A percentile compares a stretch with the other conserved stretches of the same genome.
These are phyloP conservation scores for Scorias spongiosa DNA, from an alignment of 2,329 filamentous ascomycete genomes.

Conservation along the genomic window DNA sequence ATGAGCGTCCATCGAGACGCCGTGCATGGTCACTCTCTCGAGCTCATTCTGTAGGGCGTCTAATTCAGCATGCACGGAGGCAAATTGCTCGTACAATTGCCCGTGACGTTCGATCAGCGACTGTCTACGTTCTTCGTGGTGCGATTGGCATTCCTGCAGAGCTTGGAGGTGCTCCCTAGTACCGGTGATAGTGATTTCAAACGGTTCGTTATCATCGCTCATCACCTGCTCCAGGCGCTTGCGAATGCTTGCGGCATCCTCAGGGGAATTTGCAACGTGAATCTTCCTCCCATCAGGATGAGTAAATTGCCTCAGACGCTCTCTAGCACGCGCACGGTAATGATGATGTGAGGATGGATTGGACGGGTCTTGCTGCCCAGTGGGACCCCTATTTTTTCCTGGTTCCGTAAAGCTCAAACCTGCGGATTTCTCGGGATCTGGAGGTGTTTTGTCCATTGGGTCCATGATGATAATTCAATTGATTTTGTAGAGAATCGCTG, in stretches of 20 bases:
- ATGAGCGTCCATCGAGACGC: slow-evolving; percentile 42
- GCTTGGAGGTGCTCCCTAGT: slow-evolving; percentile 36
- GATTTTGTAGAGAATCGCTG: too few species aligned
- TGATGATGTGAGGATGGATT: background rate
- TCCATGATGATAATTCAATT: background rate
- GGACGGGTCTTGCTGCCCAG: too few species aligned
- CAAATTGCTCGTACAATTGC: slow-evolving; percentile 40
- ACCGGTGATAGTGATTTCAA: slow-evolving; percentile 45
- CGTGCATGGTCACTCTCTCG: slow-evolving; percentile 38
- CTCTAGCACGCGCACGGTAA: slow-evolving; percentile 12
- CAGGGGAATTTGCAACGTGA: slow-evolving; percentile 40
- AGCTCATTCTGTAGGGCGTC: slow-evolving; percentile 38
- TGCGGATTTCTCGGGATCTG: background rate
- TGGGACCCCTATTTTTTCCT: background rate
- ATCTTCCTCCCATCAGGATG: slow-evolving; percentile 41
- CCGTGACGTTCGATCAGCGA: slow-evolving; percentile 35
- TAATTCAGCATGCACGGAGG: slow-evolving; percentile 38
- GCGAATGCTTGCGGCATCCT: slow-evolving; percentile 36
- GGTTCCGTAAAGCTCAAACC: background rate
- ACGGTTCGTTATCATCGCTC: slow-evolving; percentile 22
- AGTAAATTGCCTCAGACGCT: slow-evolving; percentile 37
- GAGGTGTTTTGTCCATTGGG: background rate
- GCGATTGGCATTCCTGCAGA: slow-evolving; percentile 35
- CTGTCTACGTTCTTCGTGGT: slow-evolving; percentile 36
- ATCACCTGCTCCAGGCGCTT: slow-evolving; percentile 26